Base-by-base conservation (phyloP, 1,139 yeast genomes). In the Wickerhamomyces sp. region DNA sequence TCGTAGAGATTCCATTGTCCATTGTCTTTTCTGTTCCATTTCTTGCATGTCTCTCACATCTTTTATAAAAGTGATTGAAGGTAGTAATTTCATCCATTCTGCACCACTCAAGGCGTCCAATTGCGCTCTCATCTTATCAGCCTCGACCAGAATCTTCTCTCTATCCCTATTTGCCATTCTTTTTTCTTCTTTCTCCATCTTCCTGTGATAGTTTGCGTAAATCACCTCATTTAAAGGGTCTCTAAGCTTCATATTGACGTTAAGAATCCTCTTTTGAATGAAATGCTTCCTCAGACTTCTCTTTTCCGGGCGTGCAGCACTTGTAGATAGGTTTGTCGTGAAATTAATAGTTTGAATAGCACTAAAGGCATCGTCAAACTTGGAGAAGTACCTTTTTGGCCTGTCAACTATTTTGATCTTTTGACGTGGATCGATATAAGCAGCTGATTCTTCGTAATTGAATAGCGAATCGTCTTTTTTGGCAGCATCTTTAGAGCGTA, bases 111-210 rank as follows among this genome's bases (percentile, higher is more conserved):
- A 65, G 21, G 66, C 64, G 34, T 59, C 69, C 47, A 61, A 65
- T 59, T 73, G 80, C 32, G 60, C 54, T 37, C 59, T 67, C 54
- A 74, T 67, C 45, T 65, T 71, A 51, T 70, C 82, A 12, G 76
- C 68, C 42, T 80, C 87, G 17, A 66, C 58, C 37, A 67, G 58
- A 17, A 76, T 67, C 43, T 71, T 66, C 39, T 67, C 69, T 6
- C 77, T 59, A 51, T 85, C 95, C 18, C 72, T 66, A 44, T 73
- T 74, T 28, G 76, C 69, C 76, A 81, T 76, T 30, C 76, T 68
- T 40, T 71, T 71, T 55, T 85, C 95, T 43, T 80, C 83, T 39
- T 78, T 76, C 45, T 73, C 76, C 85, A 82, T 80, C 33, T 72
- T 66, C 33, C 72, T 68, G 55, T 83, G 90, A 51, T 78, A 81